Percentiles rank a stretch among this genome's conserved stretches.
phyloP scores from a whole-genome alignment of 768 basidiomycete species.

The Hydnomerulius pinastri region DNA sequence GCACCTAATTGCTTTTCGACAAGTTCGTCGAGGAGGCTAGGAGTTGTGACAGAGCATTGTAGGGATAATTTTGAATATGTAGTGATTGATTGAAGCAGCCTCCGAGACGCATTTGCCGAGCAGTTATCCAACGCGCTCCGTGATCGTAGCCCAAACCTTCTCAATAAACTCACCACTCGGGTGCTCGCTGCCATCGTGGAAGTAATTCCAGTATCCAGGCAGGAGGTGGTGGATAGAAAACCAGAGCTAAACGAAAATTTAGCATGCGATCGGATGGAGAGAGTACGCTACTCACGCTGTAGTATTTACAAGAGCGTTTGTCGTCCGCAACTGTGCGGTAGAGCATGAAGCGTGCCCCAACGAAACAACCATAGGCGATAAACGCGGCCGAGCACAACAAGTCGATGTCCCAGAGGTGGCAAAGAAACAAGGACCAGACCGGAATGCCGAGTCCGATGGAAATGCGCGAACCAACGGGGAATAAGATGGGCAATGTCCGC shows the following conservation, averaged over 20 bases:
- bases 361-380: conserved; percentile 32
- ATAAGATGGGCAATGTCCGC: conserved; percentile 45
- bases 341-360: conserved; percentile 36
- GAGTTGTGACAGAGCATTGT: too few species aligned
- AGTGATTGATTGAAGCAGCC: too few species aligned
- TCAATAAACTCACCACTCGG: conserved; percentile 23
- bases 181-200: conserved; percentile 18
- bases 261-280: neutral
- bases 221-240: conserved; percentile 36
- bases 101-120: too few species aligned
- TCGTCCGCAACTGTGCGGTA: conserved; percentile 31
- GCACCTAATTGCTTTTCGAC: too few species aligned
- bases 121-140: too few species aligned
- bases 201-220: conserved; percentile 38
- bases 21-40: too few species aligned
- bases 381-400: conserved; percentile 26
- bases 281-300: conserved; percentile 32
- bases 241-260: conserved; percentile 27
- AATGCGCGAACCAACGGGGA: conserved; percentile 38
- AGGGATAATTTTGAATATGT: too few species aligned
- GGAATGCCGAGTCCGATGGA: conserved; percentile 36
- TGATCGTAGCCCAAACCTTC: conserved; percentile 16
- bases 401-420: conserved; percentile 38
- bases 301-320: conserved; percentile 38
- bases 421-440: conserved; percentile 39